These are phyloP conservation scores for Pyropia yezoensis DNA, from an alignment of 23 red algal genomes.

Conservation along the genomic window DNA sequence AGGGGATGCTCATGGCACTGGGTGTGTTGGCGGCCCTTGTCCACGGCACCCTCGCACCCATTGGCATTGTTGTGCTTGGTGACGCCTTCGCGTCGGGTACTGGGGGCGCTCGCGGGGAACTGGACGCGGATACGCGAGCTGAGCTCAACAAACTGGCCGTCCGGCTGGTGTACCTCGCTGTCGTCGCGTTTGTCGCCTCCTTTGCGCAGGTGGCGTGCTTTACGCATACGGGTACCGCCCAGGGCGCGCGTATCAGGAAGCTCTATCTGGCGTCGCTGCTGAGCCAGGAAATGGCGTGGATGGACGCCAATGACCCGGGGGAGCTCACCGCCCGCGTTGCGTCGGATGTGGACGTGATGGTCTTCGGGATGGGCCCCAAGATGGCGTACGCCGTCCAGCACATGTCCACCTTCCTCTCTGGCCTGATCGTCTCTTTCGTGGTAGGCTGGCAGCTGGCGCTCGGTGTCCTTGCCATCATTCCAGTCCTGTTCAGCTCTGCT, in stretches of 20 bases:
- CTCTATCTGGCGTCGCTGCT: constrained; percentile 60
- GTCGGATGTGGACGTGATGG: constrained; percentile 51
- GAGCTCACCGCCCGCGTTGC: constrained; percentile 65
- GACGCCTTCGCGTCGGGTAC: constrained; percentile 45
- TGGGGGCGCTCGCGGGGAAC: not conserved
- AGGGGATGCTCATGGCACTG: constrained; percentile 39
- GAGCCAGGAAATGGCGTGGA: constrained; percentile 59
- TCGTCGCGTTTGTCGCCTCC: constrained; percentile 57
- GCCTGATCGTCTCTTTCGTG: constrained; percentile 56
- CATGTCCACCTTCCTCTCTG: constrained; percentile 39
- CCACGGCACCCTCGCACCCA: constrained; percentile 61
- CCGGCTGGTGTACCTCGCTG: constrained; percentile 65
- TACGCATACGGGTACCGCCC: constrained; percentile 46
- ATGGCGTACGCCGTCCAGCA: constrained; percentile 64
- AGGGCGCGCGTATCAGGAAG: constrained; percentile 44
- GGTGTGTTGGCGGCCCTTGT: constrained; percentile 35
- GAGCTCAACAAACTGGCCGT: constrained; percentile 29
- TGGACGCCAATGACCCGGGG: constrained; percentile 48
- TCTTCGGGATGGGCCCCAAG: constrained; percentile 59
- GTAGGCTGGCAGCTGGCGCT: constrained; percentile 49
- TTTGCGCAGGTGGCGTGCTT: constrained; percentile 56
- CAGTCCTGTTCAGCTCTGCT: constrained; percentile 62
- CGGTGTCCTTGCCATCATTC: constrained; percentile 66
- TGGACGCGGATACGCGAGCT: constrained; percentile 19
- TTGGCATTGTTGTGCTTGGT: constrained; percentile 84